phyloP scores from a whole-genome alignment of 768 basidiomycete species.

The Harrya chromipes region DNA sequence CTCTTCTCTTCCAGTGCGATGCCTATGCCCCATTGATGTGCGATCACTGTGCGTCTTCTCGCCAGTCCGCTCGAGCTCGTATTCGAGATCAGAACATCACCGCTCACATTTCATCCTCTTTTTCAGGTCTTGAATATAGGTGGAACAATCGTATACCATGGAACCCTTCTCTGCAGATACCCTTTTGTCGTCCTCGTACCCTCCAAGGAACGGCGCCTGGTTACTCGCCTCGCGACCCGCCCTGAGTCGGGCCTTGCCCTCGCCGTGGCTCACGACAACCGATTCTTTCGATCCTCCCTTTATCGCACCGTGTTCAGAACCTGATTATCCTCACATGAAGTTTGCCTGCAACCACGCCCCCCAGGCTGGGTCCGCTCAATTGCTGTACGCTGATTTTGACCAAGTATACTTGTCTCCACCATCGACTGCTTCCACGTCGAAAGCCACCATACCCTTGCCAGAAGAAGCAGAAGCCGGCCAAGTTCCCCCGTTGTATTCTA shows the following conservation, averaged over 20 bases:
- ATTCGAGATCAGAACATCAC: background rate
- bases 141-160: slow-evolving; percentile 34
- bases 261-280: slow-evolving; percentile 16
- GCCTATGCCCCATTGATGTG: slow-evolving; percentile 26
- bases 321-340: slow-evolving; percentile 13
- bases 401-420: slow-evolving; percentile 30
- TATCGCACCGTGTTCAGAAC: slow-evolving; percentile 18
- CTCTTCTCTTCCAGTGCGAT: slow-evolving; percentile 14
- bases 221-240: slow-evolving; percentile 12
- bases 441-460: slow-evolving; percentile 24
- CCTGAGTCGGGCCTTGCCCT: slow-evolving; percentile 15
- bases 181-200: slow-evolving; percentile 18
- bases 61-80: background rate
- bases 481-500: slow-evolving; percentile 19
- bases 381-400: slow-evolving; percentile 19
- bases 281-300: slow-evolving; percentile 24
- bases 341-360: slow-evolving; percentile 16
- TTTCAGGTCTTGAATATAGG: slow-evolving; percentile 32
- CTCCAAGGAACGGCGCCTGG: slow-evolving; percentile 13
- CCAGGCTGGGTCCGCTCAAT: slow-evolving; percentile 7
- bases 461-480: slow-evolving; percentile 24
- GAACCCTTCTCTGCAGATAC: slow-evolving; percentile 30
- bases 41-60: slow-evolving; percentile 12
- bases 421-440: slow-evolving; percentile 24
- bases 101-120: background rate